Evolutionary conservation across 805 yeast genomes (phyloP).

Genomic region (Metschnikowia vanudenii): DNA sequence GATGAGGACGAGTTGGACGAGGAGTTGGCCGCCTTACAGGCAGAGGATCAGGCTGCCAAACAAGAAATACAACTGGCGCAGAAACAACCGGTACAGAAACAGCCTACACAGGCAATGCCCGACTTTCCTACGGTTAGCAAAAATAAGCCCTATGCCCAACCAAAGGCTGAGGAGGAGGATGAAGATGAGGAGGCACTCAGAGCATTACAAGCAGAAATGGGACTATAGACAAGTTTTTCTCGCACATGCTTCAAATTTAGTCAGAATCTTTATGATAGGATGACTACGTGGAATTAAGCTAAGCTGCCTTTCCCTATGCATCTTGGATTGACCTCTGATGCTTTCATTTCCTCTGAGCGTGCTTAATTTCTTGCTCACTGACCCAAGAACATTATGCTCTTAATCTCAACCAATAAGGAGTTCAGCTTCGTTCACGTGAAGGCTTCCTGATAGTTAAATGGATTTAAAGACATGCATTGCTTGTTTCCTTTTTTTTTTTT

Average conservation of each 20-base stretch:
- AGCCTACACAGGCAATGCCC: slow-evolving; percentile 39
- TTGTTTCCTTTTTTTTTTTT: too few species aligned
- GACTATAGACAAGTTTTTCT: slow-evolving; percentile 41
- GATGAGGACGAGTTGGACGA: slow-evolving; percentile 95
- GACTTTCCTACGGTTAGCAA: slow-evolving; percentile 45
- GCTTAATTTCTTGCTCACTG: too few species aligned
- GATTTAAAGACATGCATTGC: too few species aligned
- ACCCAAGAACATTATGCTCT: too few species aligned
- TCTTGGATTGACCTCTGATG: too few species aligned
- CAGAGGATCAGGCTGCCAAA: slow-evolving; percentile 65
- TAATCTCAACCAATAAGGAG: too few species aligned
- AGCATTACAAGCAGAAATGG: slow-evolving; percentile 85
- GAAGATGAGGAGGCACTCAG: slow-evolving; percentile 82
- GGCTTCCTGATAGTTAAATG: too few species aligned
- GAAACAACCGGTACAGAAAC: too few species aligned
- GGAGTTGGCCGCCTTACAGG: slow-evolving; percentile 84
- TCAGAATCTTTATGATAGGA: not conserved
- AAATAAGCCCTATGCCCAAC: slow-evolving; percentile 36
- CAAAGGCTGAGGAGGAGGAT: slow-evolving; percentile 43
- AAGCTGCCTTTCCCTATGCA: too few species aligned
- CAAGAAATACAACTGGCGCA: slow-evolving; percentile 9
- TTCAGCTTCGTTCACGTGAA: too few species aligned
- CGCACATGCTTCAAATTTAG: not conserved
- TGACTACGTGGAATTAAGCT: too few species aligned
- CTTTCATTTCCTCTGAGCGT: too few species aligned